These are phyloP conservation scores for Pichia sp. DNA, from an alignment of 1,139 yeast species.

Conservation along the genomic window DNA sequence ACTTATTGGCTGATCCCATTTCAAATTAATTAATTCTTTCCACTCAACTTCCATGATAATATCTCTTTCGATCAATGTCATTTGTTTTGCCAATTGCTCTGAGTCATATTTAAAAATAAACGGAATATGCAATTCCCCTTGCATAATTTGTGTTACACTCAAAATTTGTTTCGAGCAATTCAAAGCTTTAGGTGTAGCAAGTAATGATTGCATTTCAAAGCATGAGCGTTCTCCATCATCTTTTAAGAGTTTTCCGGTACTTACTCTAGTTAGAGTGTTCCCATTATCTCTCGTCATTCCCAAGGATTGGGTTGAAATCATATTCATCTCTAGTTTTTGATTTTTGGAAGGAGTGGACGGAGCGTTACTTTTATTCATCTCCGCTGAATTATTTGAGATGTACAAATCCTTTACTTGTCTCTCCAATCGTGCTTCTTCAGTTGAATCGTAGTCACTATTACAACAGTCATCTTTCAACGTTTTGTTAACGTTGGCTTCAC, in stretches of 20 bases:
- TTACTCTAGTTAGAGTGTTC: slow-evolving; percentile 14
- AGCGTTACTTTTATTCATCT: slow-evolving; percentile 2
- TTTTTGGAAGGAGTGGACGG: background rate
- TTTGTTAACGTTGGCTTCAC: background rate
- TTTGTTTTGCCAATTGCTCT: slow-evolving; percentile 62
- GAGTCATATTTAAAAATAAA: slow-evolving; percentile 74
- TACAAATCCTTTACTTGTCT: slow-evolving; percentile 32
- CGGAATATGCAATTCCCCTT: slow-evolving; percentile 57
- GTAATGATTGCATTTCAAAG: slow-evolving; percentile 29
- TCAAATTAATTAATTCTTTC: slow-evolving; percentile 78
- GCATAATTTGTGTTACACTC: slow-evolving; percentile 38
- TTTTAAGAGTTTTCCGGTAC: slow-evolving; percentile 16
- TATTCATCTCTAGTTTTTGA: slow-evolving; percentile 17
- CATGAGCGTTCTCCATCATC: slow-evolving; percentile 21
- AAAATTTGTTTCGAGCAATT: slow-evolving; percentile 15
- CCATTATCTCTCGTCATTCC: slow-evolving; percentile 10
- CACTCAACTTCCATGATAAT: slow-evolving; percentile 83
- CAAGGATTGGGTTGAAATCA: slow-evolving; percentile 7
- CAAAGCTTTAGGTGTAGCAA: slow-evolving; percentile 26
- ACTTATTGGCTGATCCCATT: slow-evolving; percentile 63
- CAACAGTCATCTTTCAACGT: slow-evolving; percentile 1
- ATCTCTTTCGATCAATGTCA: slow-evolving; percentile 83
- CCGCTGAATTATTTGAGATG: slow-evolving; percentile 16
- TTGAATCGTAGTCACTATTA: slow-evolving; percentile 10
- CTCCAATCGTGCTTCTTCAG: slow-evolving; percentile 30